Evolutionary conservation across 768 basidiomycete genomes (phyloP), one percentile per base, ranked within the genome.

Genomic region (Calocera viscosa): DNA sequence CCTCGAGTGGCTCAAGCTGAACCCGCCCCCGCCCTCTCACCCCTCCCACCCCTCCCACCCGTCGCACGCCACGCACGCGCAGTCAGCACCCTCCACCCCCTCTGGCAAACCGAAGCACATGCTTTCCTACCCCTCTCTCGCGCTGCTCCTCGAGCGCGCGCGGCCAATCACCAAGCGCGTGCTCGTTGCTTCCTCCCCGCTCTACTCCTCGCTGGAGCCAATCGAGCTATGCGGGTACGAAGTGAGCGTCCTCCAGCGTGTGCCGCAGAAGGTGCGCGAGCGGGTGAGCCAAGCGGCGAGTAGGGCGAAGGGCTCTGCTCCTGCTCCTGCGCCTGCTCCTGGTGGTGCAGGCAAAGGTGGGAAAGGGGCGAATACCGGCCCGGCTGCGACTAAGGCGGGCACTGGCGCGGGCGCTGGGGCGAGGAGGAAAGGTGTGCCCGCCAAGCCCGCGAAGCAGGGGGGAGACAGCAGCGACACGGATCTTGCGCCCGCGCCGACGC

Each of bases 131-230:
- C 81, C 86, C 1, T 87, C 89, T 3, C 80, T 94, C 34, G 81
- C 85, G 1, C 81, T 93, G 39, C 83, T 94, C 65, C 80, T 94
- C 39, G 91, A 93, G 76, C 83, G 91, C 40, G 92, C 91, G 7
- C 82, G 91, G 38, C 83, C 86, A 8, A 80, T 91, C 65, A 84
- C 83, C 26, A 82, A 87, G 34, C 83, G 90, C 26, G 87, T 90
- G 5, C 80, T 91, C 5, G 91, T 88, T 34, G 85, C 90, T 0
- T 90, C 88, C 14, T 90, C 87, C 47, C 91, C 92, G 1, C 76
- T 94, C 63, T 90, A 91, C 75, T 92, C 94, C 74, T 83, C 88
- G 12, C 86, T 93, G 80, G 84, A 87, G 11, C 77, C 81, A 2
- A 87, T 90, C 19, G 81, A 86, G 71, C 81, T 83, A 64, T 77